Percentiles rank a stretch among this genome's conserved stretches.
phyloP scores from a whole-genome alignment of 2,329 filamentous ascomycete genomes.

The Penicillium sp. region DNA sequence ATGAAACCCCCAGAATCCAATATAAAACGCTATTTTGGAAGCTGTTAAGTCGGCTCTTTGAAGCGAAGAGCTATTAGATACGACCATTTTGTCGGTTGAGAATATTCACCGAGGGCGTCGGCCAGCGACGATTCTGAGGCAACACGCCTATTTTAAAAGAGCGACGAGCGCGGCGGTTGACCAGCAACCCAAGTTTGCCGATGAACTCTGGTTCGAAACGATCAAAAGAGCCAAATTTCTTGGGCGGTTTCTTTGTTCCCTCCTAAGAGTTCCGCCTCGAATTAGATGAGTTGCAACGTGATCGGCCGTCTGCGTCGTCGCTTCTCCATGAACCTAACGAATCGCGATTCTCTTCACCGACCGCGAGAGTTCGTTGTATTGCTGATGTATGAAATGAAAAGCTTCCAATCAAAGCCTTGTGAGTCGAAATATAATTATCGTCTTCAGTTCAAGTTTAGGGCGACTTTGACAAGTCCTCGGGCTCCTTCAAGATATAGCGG shows the following conservation, averaged over 20 bases:
- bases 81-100: slow-evolving; percentile 18
- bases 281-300: neutral
- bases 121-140: slow-evolving; percentile 31
- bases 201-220: neutral
- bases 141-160: slow-evolving; percentile 16
- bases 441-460: neutral
- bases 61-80: slow-evolving; percentile 17
- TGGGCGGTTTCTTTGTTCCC: neutral
- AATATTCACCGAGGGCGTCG: slow-evolving; percentile 19
- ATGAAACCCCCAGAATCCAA: slow-evolving; percentile 80
- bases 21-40: slow-evolving; percentile 76
- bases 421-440: too few species aligned
- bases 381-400: neutral
- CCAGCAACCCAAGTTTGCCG: slow-evolving; percentile 12
- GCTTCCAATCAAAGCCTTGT: neutral
- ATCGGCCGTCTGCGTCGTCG: slow-evolving; percentile 7
- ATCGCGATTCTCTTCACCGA: neutral
- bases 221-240: neutral
- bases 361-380: neutral
- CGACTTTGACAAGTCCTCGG: neutral
- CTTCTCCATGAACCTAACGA: slow-evolving; percentile 25
- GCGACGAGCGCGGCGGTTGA: slow-evolving; percentile 14
- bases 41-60: slow-evolving; percentile 64
- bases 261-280: neutral
- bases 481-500: neutral